Percentiles rank a stretch among this genome's conserved stretches.
These are phyloP conservation scores for Xenosphaeropsis pyriputrescens DNA, from an alignment of 2,329 filamentous ascomycete species.

Conservation along the genomic window DNA sequence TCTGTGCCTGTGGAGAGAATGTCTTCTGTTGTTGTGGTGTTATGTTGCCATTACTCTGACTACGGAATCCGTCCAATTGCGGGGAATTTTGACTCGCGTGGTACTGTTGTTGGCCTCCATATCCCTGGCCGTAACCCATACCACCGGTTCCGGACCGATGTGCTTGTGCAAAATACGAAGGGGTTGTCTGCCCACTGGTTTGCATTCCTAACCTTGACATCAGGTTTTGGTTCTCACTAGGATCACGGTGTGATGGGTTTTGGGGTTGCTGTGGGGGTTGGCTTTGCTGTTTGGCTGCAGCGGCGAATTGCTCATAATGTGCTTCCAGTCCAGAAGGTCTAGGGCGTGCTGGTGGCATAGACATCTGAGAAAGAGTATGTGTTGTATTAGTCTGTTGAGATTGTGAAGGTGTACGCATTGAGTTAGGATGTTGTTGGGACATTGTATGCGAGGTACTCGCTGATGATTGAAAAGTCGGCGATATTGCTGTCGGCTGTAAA, in stretches of 20 bases:
- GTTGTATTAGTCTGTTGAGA: conserved; percentile 1
- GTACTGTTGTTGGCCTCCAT: conserved; percentile 16
- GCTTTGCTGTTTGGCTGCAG: conserved; percentile 6
- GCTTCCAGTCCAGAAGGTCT: conserved; percentile 17
- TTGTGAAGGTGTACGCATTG: not conserved
- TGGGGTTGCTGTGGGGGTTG: conserved; percentile 8
- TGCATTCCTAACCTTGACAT: not conserved
- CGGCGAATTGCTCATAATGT: conserved; percentile 16
- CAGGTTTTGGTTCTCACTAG: not conserved
- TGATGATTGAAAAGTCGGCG: too few species aligned
- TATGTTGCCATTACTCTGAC: conserved; percentile 6
- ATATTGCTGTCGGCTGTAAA: too few species aligned
- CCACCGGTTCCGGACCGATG: conserved; percentile 11
- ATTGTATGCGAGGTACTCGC: too few species aligned
- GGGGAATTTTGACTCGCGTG: conserved; percentile 13
- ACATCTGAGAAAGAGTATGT: conserved; percentile 8
- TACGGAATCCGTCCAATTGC: conserved; percentile 6
- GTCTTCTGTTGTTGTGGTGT: conserved; percentile 3
- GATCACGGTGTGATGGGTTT: conserved; percentile 7
- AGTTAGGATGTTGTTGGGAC: too few species aligned
- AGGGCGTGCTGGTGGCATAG: conserved; percentile 12
- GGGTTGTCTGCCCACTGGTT: conserved; percentile 8
- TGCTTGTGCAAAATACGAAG: conserved; percentile 12
- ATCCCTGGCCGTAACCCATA: conserved; percentile 13
- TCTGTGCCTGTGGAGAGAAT: too few species aligned